Evolutionary conservation across 331 rosid species (phyloP), one percentile per base, ranked within the genome.

Genomic region (Acacia pycnantha): DNA sequence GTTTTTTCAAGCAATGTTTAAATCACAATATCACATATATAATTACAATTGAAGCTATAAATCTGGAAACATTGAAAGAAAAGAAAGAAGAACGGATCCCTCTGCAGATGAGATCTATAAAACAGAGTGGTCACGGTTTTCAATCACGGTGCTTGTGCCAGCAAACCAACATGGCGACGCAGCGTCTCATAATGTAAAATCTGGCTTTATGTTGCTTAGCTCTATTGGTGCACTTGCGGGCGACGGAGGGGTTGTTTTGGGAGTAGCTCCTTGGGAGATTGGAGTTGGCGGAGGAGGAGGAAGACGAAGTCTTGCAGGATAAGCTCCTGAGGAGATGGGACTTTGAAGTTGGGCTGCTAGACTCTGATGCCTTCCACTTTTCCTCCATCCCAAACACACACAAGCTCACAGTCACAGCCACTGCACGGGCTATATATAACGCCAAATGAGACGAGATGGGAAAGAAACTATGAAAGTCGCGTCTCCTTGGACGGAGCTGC

Each of bases 171-270:
- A 95, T 95, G 54, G 99, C 98, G 1, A 95, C 98, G 67, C 99
- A 93, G 33, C 98, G 68, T 41, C 98, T 90, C 94, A 95, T 95
- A 77, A 95, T 95, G 86, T 93, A 95, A 77, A 95, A 95, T 82
- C 99, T 94, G 40, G 99, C 98, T 80, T 95, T 95, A 35, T 95
- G 97, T 77, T 95, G 97, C 89, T 95, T 95, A 8, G 99, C 99
- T 18, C 91, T 8, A 79, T 93, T 92, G 80, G 91, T 92, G 69
- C 92, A 95, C 74, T 95, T 95, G 27, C 89, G 79, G 82, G 97
- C 87, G 1, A 95, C 87, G 5, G 96, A 90, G 15, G 97, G 64
- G 62, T 82, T 85, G 88, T 90, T 95, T 37, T 89, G 92, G 1
- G 98, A 93, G 41, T 5, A 87, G 81, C 96, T 95, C 68, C 97